phyloP scores from a whole-genome alignment of 2,329 filamentous ascomycete genomes.

The Trichophyton simii region DNA sequence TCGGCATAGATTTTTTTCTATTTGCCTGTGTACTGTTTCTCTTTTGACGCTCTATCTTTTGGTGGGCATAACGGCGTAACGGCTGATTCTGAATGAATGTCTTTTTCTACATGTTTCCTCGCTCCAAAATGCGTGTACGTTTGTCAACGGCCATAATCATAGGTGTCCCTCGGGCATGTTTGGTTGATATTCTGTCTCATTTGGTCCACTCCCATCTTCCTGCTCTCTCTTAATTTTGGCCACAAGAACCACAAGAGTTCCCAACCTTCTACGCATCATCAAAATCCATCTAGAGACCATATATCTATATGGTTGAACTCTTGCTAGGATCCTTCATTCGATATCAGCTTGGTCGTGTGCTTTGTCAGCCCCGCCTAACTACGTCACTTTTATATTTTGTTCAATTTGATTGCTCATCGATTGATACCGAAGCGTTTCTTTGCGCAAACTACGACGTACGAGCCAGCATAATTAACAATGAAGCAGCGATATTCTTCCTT shows the following conservation, averaged over 20 bases:
- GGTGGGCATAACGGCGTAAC: constrained; percentile 1
- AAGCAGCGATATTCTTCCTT: constrained; percentile 49
- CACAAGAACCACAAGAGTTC: not conserved
- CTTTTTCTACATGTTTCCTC: not conserved
- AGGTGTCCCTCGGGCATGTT: not conserved
- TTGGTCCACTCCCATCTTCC: too few relatives aligned
- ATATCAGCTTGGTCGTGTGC: not conserved
- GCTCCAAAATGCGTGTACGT: not conserved
- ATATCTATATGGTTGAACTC: not conserved
- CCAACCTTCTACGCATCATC: not conserved
- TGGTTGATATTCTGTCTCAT: not conserved
- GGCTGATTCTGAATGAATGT: constrained; percentile 1
- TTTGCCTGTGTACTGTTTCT: not conserved
- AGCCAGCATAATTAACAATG: constrained; percentile 29
- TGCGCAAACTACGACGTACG: not conserved
- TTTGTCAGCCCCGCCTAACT: not conserved
- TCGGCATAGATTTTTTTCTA: constrained; percentile 1
- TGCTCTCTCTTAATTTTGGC: not conserved
- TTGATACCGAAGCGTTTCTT: not conserved
- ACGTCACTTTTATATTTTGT: not conserved
- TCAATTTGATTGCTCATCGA: not conserved
- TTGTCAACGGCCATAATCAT: not conserved
- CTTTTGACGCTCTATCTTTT: constrained; percentile 5
- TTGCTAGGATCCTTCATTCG: not conserved
- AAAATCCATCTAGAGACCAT: not conserved